phyloP scores from a whole-genome alignment of 305 asterid species.

The Euphrasia arctica region DNA sequence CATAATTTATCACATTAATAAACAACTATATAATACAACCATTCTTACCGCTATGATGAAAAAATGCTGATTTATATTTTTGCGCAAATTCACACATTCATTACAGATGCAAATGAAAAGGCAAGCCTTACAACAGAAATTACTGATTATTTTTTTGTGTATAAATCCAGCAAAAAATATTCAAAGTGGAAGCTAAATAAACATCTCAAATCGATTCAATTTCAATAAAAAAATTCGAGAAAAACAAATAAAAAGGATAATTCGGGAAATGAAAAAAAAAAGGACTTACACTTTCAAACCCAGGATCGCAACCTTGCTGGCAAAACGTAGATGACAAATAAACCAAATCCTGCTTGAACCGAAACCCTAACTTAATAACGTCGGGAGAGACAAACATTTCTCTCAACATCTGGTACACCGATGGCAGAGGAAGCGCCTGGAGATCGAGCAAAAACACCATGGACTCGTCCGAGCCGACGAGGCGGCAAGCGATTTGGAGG shows the following conservation, averaged over 20 bases:
- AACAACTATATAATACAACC: not conserved
- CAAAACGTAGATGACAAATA: slow-evolving; percentile 77
- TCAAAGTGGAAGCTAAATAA: too few relatives aligned
- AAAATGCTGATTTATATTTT: too few relatives aligned
- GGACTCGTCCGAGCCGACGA: slow-evolving; percentile 34
- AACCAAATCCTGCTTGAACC: slow-evolving; percentile 87
- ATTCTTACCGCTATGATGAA: too few relatives aligned
- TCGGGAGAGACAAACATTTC: slow-evolving; percentile 46
- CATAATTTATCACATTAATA: not conserved
- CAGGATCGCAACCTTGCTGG: slow-evolving; percentile 60
- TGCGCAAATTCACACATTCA: too few relatives aligned
- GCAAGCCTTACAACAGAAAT: too few relatives aligned
- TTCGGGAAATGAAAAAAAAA: not conserved
- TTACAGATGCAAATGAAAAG: too few relatives aligned
- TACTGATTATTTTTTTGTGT: too few relatives aligned
- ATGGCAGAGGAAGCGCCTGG: slow-evolving; percentile 41
- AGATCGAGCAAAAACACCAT: slow-evolving; percentile 80
- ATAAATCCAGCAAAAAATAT: not conserved
- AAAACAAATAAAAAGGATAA: not conserved
- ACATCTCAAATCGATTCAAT: not conserved
- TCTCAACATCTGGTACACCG: slow-evolving; percentile 53
- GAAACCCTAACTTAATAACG: slow-evolving; percentile 70
- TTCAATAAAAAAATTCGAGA: not conserved
- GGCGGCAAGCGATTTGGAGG: slow-evolving; percentile 84
- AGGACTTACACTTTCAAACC: slow-evolving; percentile 61